Evolutionary conservation across 345 rosid genomes (phyloP), one percentile per base, ranked within the genome.

Genomic region (Psidium friedrichsthalianum): DNA sequence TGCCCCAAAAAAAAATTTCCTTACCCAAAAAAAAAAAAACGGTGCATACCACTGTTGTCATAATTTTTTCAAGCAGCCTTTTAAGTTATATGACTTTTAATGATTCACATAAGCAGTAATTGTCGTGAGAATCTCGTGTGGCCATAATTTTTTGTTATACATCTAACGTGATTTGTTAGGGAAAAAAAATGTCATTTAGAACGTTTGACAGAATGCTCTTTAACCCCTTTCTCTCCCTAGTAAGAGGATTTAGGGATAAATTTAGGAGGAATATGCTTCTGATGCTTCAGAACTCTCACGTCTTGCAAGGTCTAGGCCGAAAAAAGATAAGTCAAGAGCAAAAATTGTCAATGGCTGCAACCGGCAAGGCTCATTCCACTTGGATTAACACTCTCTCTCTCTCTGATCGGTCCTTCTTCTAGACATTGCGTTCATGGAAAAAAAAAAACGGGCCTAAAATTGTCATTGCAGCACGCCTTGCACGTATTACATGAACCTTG

Each of bases 101-200:
- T 13, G 36, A n/a, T 59, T 59, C 18, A 58, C 18, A n/a, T 58
- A n/a, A 58, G 32, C n/a, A 27, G 36, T 14, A n/a, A n/a, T 58
- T 0, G 0, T 0, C 6, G 36, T 1, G 2, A 61, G 11, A 61
- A 59, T 27, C 36, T 27, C 27, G 29, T 27, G 20, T 1, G 10
- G 40, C 40, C 40, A 6, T 14, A 3, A 59, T 59, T 59, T 59
- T 13, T 27, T 3, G 14, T 3, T 27, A 13, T n/a, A 59, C 18
- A 27, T 59, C 0, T 3, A 0, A 12, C 27, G 27, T n/a, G 74
- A 6, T 36, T 59, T n/a, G 18, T 15, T n/a, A n/a, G 0, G 1
- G 1, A n/a, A 27, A 36, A 27, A 29, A 0, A 5, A 27, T 27
- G 74, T 27, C 20, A 3, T 59, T 14, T 5, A 27, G 29, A 59